These are phyloP conservation scores for Russula earlei DNA, from an alignment of 768 basidiomycete species.

Conservation along the genomic window DNA sequence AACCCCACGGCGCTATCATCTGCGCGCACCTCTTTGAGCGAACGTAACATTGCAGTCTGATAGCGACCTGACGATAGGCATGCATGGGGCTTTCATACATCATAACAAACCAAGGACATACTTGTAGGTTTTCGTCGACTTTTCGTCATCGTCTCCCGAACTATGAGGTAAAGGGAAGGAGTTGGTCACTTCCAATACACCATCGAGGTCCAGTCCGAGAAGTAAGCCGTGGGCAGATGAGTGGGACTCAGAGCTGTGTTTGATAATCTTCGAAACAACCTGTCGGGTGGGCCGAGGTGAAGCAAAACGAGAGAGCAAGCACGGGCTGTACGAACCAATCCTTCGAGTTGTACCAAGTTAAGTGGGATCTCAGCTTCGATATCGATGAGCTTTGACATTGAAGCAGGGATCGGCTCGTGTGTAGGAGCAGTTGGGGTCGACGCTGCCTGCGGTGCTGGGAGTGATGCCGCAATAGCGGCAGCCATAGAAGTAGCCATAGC, in stretches of 20 bases:
- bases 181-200: slow-evolving; percentile 83
- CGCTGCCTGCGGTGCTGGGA: slow-evolving; percentile 55
- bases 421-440: slow-evolving; percentile 54
- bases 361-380: slow-evolving; percentile 85
- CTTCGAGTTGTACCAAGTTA: slow-evolving; percentile 74
- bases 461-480: slow-evolving; percentile 78
- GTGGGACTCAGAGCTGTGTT: slow-evolving; percentile 76
- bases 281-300: slow-evolving; percentile 26
- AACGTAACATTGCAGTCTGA: slow-evolving; percentile 75
- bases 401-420: slow-evolving; percentile 83
- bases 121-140: slow-evolving; percentile 67
- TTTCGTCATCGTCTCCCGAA: slow-evolving; percentile 69
- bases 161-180: slow-evolving; percentile 77
- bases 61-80: slow-evolving; percentile 48
- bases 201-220: slow-evolving; percentile 87
- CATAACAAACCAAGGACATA: slow-evolving; percentile 29
- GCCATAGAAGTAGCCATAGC: slow-evolving; percentile 83
- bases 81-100: neutral
- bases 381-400: slow-evolving; percentile 89
- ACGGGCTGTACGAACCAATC: slow-evolving; percentile 48
- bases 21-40: slow-evolving; percentile 82
- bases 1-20: slow-evolving; percentile 92
- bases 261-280: slow-evolving; percentile 91
- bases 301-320: neutral
- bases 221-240: slow-evolving; percentile 77